Base-by-base conservation (phyloP, 1,139 yeast species). In the Suhomyces yuchorum region DNA sequence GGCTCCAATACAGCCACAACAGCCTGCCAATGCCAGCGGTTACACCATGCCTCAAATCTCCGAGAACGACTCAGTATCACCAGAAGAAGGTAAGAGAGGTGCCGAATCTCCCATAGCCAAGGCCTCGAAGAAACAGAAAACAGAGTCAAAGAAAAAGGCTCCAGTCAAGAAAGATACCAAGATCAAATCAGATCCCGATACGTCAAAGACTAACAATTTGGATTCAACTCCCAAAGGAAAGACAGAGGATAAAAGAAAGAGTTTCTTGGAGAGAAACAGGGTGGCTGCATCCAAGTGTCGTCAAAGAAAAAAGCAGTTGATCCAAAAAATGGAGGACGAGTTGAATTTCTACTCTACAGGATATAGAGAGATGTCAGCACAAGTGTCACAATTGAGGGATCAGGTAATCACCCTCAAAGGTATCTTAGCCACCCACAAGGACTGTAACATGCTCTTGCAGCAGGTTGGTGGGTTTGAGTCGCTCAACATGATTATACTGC, bases 281-380 rank as follows among this genome's bases (percentile, higher is more conserved):
- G 82, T 93, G 12, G 99, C 99, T 0, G 99, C 99, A 0, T 84
- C 95, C 35, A 92, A 91, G 66, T 95, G 98, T 71, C 82, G 99
- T 50, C 96, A 89, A 67, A 81, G 97, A 46, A 95, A 93, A 77
- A 93, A 95, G 70, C 92, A 89, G 63, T 86, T 88, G 75, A 80
- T 90, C 38, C 85, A 82, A 50, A 87, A 85, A 56, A 85, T 93
- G 81, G 96, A 92, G 64, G 82, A 78, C 42, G 96, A 91, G 62
- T 75, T 80, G 65, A 77, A 76, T 30, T 85, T 80, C 57, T 89
- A 84, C 64, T 78, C 89, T 18, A 66, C 77, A 12, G 95, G 92
- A 49, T 91, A 89, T 66, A 80, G 86, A 36, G 82, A 81, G 43
- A 69, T 91, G 47, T 78, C 84, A 15, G 68, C 73, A 3, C 88